Base-by-base conservation (phyloP, 1,284 basidiomycete species). In the Puccinia hordei region DNA sequence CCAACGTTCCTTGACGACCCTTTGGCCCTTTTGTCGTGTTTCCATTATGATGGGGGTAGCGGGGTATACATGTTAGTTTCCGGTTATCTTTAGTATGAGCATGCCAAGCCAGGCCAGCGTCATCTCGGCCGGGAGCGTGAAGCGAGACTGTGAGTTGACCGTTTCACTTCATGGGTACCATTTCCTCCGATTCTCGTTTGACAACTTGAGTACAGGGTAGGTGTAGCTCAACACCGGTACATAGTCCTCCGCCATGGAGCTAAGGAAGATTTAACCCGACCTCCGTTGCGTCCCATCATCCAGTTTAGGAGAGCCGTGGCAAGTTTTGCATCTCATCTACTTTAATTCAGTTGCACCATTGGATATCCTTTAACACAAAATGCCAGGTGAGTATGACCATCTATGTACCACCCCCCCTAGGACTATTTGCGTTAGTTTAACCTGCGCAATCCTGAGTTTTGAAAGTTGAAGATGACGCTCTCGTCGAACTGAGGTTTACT, bases 271-370 rank as follows among this genome's bases (percentile, higher is more conserved):
- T n/a, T 1, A 19, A 38, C 33, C 1, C 33, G 2, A 10, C 33
- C 33, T 22, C 33, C 17, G 22, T 63, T 38, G 17, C 17, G 9
- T 22, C 38, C 38, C 59, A 6, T 8, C 15, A 63, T 63, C 33
- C 59, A 63, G 17, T 4, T 63, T 17, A 63, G 33, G 59, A 38
- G 33, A 63, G 33, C 30, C 30, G 3, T 49, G 33, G 33, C 59
- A 63, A n/a, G 59, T 63, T 38, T 17, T 38, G 19, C 33, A 63
- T 63, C 59, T 38, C 22, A 63, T 63, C 33, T 38, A 38, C 59
- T 38, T 33, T 1, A n/a, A n/a, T n/a, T n/a, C 15, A 63, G 59
- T 38, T 63, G 33, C 33, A 63, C 59, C 33, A 63, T 38, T 63
- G 59, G 17, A 63, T 63, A 30, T 38, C 59, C 33, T 27, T 17